Percentiles rank a stretch among this genome's conserved stretches.
These are phyloP conservation scores for Linum usitatissimum DNA, from an alignment of 345 rosid genomes.

Conservation along the genomic window DNA sequence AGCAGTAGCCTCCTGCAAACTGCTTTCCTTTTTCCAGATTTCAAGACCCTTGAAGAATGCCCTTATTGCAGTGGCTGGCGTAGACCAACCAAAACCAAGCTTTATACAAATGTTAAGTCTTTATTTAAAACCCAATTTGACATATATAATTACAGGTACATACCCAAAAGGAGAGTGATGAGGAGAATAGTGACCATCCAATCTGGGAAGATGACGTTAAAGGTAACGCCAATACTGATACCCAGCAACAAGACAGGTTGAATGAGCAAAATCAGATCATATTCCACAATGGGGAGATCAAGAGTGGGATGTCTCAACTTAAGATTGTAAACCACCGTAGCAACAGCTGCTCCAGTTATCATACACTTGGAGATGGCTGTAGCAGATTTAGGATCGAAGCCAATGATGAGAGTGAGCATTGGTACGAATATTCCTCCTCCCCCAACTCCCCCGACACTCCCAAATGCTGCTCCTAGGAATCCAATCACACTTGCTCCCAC, in stretches of 20 bases:
- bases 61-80: conserved; percentile 6
- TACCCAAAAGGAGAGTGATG: conserved; percentile 13
- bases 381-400: conserved; percentile 29
- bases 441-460: conserved; percentile 28
- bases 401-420: conserved; percentile 20
- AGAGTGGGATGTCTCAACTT: conserved; percentile 13
- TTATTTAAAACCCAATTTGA: too few relatives aligned
- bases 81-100: not conserved
- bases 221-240: conserved; percentile 13
- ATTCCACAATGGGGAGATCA: conserved; percentile 14
- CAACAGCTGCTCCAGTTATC: conserved; percentile 13
- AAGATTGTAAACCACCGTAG: conserved; percentile 11
- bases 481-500: conserved; percentile 16
- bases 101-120: too few relatives aligned
- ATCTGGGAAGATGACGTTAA: conserved; percentile 14
- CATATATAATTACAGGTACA: too few relatives aligned
- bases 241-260: conserved; percentile 13
- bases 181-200: conserved; percentile 11
- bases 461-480: conserved; percentile 27
- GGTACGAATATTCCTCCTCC: conserved; percentile 30
- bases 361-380: conserved; percentile 24
- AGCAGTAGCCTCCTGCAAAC: not conserved
- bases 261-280: conserved; percentile 13
- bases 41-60: conserved; percentile 11
- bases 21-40: conserved; percentile 9